phyloP scores from a whole-genome alignment of 2,329 filamentous ascomycete genomes.

The Zasmidium citrigriseum region DNA sequence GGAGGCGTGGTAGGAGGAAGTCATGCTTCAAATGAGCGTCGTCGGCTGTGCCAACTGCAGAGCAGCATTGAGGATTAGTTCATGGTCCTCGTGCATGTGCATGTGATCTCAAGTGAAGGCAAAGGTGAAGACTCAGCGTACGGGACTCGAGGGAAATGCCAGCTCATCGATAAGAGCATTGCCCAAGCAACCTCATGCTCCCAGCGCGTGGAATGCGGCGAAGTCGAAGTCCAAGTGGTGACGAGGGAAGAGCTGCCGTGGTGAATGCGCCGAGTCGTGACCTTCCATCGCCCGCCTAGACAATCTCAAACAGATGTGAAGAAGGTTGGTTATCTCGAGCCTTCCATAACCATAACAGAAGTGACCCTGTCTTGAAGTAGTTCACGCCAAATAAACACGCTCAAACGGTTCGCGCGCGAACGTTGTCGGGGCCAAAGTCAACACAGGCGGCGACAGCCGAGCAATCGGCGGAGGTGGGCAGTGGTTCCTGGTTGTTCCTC shows the following conservation, averaged over 20 bases:
- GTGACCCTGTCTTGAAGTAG: not conserved
- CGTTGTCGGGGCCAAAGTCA: not conserved
- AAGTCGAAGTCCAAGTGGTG: not conserved
- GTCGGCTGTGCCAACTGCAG: conserved; percentile 19
- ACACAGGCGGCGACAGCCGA: conserved; percentile 3
- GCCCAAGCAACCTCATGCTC: conserved; percentile 6
- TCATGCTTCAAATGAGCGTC: conserved; percentile 24
- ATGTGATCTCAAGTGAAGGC: not conserved
- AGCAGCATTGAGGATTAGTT: conserved; percentile 1
- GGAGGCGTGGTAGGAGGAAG: conserved; percentile 18
- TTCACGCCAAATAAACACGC: not conserved
- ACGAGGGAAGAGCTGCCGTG: not conserved
- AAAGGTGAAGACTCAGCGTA: not conserved
- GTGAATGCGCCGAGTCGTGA: no score
- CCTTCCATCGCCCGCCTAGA: not conserved
- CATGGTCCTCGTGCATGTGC: not conserved
- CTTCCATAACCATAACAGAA: no score
- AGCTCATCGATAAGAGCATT: conserved; percentile 11
- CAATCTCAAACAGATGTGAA: no score
- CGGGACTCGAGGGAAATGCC: conserved; percentile 18
- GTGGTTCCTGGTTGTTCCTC: no score
- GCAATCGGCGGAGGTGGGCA: no score
- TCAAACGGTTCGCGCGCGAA: not conserved
- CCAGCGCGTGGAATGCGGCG: not conserved
- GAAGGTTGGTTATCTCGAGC: not conserved